Percentiles rank a stretch among this genome's conserved stretches.
phyloP scores from a whole-genome alignment of 768 basidiomycete genomes.

The Fomitopsis pulvina region DNA sequence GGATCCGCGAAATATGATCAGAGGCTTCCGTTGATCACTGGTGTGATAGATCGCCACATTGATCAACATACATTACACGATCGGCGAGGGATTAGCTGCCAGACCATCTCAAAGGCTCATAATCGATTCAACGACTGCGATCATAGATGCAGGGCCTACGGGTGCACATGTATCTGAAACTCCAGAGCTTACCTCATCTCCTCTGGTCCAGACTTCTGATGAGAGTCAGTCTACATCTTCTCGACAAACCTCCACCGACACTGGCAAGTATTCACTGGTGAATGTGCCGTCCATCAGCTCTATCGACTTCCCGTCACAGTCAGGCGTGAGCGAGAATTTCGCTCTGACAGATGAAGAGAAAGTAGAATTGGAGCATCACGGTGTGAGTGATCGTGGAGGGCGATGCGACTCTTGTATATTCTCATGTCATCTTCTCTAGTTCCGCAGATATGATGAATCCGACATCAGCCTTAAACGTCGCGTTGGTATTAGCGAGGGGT shows the following conservation, averaged over 20 bases:
- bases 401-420: too few relatives aligned
- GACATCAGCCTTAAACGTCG: slow-evolving; percentile 34
- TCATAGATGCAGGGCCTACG: not conserved
- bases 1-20: not conserved
- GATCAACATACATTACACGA: slow-evolving; percentile 40
- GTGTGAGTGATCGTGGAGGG: too few relatives aligned
- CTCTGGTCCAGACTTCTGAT: too few relatives aligned
- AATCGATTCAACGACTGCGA: not conserved
- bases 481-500: slow-evolving; percentile 32
- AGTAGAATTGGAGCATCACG: too few relatives aligned
- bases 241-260: too few relatives aligned
- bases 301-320: too few relatives aligned
- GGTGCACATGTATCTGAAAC: not conserved
- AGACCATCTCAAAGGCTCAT: not conserved
- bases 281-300: too few relatives aligned
- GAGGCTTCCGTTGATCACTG: not conserved
- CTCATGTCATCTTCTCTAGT: slow-evolving; percentile 30
- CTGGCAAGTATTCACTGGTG: too few relatives aligned
- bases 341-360: too few relatives aligned
- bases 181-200: too few relatives aligned
- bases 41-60: slow-evolving; percentile 35
- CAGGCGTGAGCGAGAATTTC: too few relatives aligned
- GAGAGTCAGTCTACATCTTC: too few relatives aligned
- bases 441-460: slow-evolving; percentile 43
- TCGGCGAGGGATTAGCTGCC: slow-evolving; percentile 18